Evolutionary conservation across 2,329 filamentous ascomycete genomes (phyloP).

Genomic region (Colletotrichum lentis): DNA sequence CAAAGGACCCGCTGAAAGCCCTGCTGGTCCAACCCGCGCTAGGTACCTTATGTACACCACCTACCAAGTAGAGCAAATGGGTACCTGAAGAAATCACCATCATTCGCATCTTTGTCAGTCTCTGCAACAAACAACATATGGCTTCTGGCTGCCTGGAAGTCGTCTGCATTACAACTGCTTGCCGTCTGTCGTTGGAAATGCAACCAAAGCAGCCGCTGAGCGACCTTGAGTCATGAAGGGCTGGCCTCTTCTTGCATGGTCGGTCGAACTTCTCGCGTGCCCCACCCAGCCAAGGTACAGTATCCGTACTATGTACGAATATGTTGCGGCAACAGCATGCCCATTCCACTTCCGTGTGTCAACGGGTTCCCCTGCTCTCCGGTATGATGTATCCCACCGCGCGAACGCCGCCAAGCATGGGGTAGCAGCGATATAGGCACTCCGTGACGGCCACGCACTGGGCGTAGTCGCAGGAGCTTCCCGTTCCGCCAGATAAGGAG

Average conservation of each 20-base stretch:
- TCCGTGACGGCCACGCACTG: background rate
- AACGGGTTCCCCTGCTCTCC: too few relatives aligned
- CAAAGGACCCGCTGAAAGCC: constrained; percentile 5
- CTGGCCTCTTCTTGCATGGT: background rate
- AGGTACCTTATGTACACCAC: too few relatives aligned
- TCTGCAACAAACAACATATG: constrained; percentile 3
- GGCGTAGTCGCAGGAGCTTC: constrained; percentile 12
- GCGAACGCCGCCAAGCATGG: constrained; percentile 19
- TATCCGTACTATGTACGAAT: too few relatives aligned
- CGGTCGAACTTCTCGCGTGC: background rate
- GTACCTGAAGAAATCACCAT: too few relatives aligned
- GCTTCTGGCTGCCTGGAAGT: background rate
- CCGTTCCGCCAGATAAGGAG: constrained; percentile 32
- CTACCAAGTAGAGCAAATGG: too few relatives aligned
- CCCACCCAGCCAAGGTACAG: background rate
- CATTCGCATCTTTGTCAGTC: background rate
- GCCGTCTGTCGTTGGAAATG: background rate
- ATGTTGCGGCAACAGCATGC: background rate
- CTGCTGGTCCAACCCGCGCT: background rate
- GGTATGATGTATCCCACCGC: too few relatives aligned
- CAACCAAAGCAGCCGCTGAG: background rate
- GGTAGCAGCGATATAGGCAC: constrained; percentile 3
- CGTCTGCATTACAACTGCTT: background rate
- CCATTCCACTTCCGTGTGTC: too few relatives aligned
- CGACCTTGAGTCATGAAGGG: constrained; percentile 13